A percentile compares a stretch with the other conserved stretches of the same genome.
These are phyloP conservation scores for Melampsora americana DNA, from an alignment of 1,284 basidiomycete species.

Conservation along the genomic window DNA sequence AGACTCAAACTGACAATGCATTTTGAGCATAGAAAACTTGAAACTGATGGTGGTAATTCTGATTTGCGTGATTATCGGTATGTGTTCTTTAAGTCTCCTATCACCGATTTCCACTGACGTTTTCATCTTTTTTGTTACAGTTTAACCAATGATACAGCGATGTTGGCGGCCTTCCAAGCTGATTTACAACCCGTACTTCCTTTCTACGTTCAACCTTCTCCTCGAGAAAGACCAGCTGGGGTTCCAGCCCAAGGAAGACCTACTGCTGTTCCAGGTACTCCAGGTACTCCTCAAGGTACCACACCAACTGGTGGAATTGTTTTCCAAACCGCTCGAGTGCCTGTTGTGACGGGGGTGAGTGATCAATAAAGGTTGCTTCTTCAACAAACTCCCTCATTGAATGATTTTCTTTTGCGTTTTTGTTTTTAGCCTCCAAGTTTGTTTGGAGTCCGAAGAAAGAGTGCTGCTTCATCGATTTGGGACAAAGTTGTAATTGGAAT, in stretches of 20 bases:
- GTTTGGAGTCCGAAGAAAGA: no score
- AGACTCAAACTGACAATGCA: conserved; percentile 45
- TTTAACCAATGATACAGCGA: conserved; percentile 31
- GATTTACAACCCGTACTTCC: background rate
- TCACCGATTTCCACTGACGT: background rate
- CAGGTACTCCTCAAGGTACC: background rate
- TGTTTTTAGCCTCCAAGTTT: background rate
- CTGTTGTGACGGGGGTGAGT: conserved; percentile 28
- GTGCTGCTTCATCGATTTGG: no score
- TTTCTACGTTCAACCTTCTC: background rate
- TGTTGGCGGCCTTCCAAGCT: conserved; percentile 17
- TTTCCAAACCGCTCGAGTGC: conserved; percentile 31
- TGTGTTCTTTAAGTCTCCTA: background rate
- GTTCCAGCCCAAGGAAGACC: conserved; percentile 9
- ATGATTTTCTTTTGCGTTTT: no score
- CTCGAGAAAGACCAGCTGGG: conserved; percentile 1
- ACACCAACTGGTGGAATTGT: conserved; percentile 20
- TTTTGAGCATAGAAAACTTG: conserved; percentile 44
- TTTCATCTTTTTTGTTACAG: background rate
- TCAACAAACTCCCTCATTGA: no score
- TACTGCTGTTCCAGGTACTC: background rate
- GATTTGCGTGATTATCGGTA: conserved; percentile 35
- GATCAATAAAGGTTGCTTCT: background rate
- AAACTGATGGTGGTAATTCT: conserved; percentile 27
- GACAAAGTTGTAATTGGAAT: no score